Conservation (phyloP, 768 basidiomycete genomes). For the Tulasnella sp. region DNA sequence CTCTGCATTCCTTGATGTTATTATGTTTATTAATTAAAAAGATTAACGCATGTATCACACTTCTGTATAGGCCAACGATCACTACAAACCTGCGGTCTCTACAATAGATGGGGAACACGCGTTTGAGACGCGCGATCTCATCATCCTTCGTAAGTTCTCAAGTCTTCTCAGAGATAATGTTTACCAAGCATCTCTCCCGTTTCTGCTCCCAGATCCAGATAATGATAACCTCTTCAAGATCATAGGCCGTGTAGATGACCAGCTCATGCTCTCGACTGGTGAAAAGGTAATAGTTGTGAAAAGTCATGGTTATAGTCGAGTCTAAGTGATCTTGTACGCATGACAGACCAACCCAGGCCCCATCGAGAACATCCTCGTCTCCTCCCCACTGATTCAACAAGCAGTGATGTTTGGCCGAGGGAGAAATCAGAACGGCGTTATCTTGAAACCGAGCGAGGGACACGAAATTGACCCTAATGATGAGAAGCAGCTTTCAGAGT, state of each 20-base stretch:
- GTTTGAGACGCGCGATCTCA: no score
- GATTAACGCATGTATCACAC: background rate
- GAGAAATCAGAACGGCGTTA: constrained; percentile 28
- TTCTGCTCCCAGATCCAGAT: constrained; percentile 34
- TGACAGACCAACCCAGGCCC: constrained; percentile 21
- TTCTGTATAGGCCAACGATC: constrained; percentile 23
- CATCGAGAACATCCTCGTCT: constrained; percentile 27
- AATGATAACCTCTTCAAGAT: constrained; percentile 30
- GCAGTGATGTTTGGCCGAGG: constrained; percentile 35
- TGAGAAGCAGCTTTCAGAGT: background rate
- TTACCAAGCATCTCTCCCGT: constrained; percentile 29
- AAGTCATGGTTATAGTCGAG: background rate
- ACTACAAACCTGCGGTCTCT: background rate
- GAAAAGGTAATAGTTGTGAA: constrained; percentile 13
- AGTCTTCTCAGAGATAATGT: constrained; percentile 27
- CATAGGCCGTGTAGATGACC: constrained; percentile 36
- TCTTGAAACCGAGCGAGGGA: constrained; percentile 29
- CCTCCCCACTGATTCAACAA: constrained; percentile 27
- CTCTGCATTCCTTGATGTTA: no score
- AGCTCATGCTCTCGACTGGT: constrained; percentile 32
- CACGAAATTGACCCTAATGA: constrained; percentile 3
- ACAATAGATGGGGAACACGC: background rate
- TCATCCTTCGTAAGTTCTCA: constrained; percentile 13
- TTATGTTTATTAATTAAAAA: no score
- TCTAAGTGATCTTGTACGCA: background rate